phyloP scores from a whole-genome alignment of 805 yeast species.

The Suhomyces prunicola region DNA sequence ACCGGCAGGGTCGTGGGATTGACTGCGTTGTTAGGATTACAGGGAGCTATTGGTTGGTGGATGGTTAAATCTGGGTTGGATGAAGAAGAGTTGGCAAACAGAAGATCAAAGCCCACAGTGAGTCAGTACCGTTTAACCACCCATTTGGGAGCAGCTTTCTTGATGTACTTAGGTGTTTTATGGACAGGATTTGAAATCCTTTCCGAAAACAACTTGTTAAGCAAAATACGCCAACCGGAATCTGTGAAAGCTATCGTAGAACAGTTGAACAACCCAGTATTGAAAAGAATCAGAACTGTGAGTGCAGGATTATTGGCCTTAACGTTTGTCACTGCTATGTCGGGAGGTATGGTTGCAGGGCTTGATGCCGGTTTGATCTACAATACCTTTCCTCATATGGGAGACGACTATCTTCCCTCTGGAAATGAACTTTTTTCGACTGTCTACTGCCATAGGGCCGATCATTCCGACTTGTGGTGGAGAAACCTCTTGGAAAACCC shows the following conservation, averaged over 20 bases:
- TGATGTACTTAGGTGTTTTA: slow-evolving; percentile 82
- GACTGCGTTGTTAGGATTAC: slow-evolving; percentile 78
- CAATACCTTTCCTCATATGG: slow-evolving; percentile 97
- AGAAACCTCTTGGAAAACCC: slow-evolving; percentile 94
- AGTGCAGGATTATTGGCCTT: slow-evolving; percentile 59
- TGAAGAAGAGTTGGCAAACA: slow-evolving; percentile 67
- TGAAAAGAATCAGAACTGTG: slow-evolving; percentile 54
- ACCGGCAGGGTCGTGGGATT: slow-evolving; percentile 68
- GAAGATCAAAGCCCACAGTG: slow-evolving; percentile 94
- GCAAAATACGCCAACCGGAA: slow-evolving; percentile 44
- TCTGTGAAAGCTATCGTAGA: slow-evolving; percentile 52
- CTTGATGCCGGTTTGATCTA: slow-evolving; percentile 96
- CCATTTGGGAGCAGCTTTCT: slow-evolving; percentile 89
- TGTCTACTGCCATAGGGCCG: slow-evolving; percentile 62
- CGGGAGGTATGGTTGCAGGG: slow-evolving; percentile 98
- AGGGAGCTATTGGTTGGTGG: slow-evolving; percentile 99
- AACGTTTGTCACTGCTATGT: slow-evolving; percentile 88
- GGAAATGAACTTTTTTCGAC: slow-evolving; percentile 75
- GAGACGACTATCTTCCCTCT: slow-evolving; percentile 75
- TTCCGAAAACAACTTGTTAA: slow-evolving; percentile 65
- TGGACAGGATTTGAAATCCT: slow-evolving; percentile 86
- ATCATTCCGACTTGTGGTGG: slow-evolving; percentile 78
- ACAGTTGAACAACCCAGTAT: slow-evolving; percentile 57
- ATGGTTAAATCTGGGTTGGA: slow-evolving; percentile 97
- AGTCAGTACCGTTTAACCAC: slow-evolving; percentile 93